Evolutionary conservation across 1,284 basidiomycete species (phyloP).

Genomic region (Irpex rosettiformis): DNA sequence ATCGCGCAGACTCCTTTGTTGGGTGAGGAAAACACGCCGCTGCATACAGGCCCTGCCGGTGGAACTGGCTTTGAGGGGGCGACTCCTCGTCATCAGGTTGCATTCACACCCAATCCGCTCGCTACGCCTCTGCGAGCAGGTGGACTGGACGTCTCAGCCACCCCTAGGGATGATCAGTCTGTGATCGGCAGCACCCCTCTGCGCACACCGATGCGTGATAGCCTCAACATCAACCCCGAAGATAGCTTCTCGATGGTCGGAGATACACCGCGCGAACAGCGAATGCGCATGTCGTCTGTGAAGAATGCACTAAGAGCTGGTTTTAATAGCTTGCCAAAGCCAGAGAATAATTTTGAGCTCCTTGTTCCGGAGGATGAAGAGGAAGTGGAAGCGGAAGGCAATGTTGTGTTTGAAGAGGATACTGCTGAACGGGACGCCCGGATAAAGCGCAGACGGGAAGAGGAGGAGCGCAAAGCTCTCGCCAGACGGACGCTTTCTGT

Average conservation of each 20-base stretch:
- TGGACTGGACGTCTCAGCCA: conserved; percentile 50
- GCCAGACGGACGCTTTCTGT: conserved; percentile 83
- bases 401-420: conserved; percentile 69
- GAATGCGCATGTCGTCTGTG: conserved; percentile 56
- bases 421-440: conserved; percentile 90
- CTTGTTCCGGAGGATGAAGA: conserved; percentile 87
- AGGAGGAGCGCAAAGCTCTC: conserved; percentile 75
- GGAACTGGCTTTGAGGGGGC: conserved; percentile 91
- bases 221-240: conserved; percentile 81
- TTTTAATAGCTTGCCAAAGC: conserved; percentile 84
- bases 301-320: conserved; percentile 78
- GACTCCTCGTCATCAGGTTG: conserved; percentile 83
- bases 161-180: conserved; percentile 50
- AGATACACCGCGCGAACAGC: conserved; percentile 76
- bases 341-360: conserved; percentile 98
- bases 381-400: conserved; percentile 46
- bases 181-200: conserved; percentile 68
- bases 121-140: conserved; percentile 72
- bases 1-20: conserved; percentile 91
- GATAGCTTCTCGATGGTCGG: conserved; percentile 52
- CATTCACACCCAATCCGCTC: conserved; percentile 94
- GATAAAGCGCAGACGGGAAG: conserved; percentile 65
- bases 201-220: conserved; percentile 91
- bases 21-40: conserved; percentile 94
- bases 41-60: conserved; percentile 68